phyloP scores from a whole-genome alignment of 495 filamentous ascomycete genomes.

The Penicillium pulvis region DNA sequence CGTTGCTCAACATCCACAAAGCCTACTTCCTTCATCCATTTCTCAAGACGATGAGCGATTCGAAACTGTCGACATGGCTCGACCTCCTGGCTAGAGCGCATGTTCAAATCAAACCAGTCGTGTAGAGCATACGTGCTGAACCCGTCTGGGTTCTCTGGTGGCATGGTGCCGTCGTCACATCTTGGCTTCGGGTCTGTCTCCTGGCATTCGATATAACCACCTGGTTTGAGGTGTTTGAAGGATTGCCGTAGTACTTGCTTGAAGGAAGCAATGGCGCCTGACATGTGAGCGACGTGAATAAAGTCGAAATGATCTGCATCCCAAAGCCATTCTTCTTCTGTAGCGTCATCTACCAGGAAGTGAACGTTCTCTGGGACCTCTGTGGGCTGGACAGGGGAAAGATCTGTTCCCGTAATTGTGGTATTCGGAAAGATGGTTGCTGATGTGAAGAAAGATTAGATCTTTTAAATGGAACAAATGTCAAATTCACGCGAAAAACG shows the following conservation, averaged over 20 bases:
- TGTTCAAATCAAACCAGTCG: constrained; percentile 55
- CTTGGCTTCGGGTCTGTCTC: constrained; percentile 58
- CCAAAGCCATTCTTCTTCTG: constrained; percentile 54
- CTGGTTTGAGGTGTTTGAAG: constrained; percentile 57
- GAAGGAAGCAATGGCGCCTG: constrained; percentile 42
- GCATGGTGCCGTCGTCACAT: constrained; percentile 65
- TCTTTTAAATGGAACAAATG: neutral
- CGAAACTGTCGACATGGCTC: constrained; percentile 54
- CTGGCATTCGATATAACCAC: constrained; percentile 68
- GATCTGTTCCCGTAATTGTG: constrained; percentile 61
- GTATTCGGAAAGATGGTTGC: constrained; percentile 55
- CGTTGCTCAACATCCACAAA: constrained; percentile 64
- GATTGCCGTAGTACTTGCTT: constrained; percentile 44
- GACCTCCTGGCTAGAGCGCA: constrained; percentile 46
- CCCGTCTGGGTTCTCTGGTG: constrained; percentile 43
- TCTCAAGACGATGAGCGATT: constrained; percentile 53
- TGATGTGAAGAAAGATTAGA: constrained; percentile 12
- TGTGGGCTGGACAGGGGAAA: constrained; percentile 64
- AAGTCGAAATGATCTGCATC: constrained; percentile 47
- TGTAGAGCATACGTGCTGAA: constrained; percentile 46
- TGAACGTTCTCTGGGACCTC: constrained; percentile 58
- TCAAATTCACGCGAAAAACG: neutral
- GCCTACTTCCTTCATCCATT: constrained; percentile 60
- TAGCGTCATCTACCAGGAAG: constrained; percentile 60
- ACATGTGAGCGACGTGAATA: constrained; percentile 49